Percentiles rank a stretch among this genome's conserved stretches.
phyloP scores from a whole-genome alignment of 495 filamentous ascomycete genomes.

The Aspergillus incahuasiensis region DNA sequence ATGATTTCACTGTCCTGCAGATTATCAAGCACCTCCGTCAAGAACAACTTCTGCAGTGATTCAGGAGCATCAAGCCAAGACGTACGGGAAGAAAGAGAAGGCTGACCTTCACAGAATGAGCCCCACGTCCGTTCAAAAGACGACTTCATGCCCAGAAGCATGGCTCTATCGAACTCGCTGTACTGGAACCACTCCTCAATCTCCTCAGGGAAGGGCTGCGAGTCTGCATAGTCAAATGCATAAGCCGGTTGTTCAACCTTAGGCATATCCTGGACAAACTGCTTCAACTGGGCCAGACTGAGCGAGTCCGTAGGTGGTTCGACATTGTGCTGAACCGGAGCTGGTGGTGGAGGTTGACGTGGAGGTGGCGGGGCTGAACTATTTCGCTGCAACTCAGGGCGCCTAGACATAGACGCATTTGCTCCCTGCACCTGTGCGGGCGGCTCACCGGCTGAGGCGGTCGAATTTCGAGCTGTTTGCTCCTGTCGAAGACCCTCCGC shows the following conservation, averaged over 20 bases:
- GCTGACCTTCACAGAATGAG: slow-evolving; percentile 36
- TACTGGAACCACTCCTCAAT: slow-evolving; percentile 97
- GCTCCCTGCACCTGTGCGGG: slow-evolving; percentile 16
- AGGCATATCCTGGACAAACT: slow-evolving; percentile 77
- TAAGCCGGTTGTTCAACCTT: slow-evolving; percentile 78
- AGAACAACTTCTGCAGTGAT: slow-evolving; percentile 41
- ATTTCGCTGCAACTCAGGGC: slow-evolving; percentile 56
- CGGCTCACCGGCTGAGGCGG: slow-evolving; percentile 2
- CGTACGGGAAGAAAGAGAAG: slow-evolving; percentile 27
- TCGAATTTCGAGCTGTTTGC: slow-evolving; percentile 23
- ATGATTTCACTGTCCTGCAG: slow-evolving; percentile 48
- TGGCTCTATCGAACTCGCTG: slow-evolving; percentile 65
- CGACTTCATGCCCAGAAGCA: slow-evolving; percentile 62
- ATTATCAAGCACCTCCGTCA: slow-evolving; percentile 35
- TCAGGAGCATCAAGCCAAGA: slow-evolving; percentile 51
- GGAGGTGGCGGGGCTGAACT: slow-evolving; percentile 53
- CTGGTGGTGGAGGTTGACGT: slow-evolving; percentile 55
- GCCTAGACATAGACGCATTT: slow-evolving; percentile 26
- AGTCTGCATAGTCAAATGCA: slow-evolving; percentile 86
- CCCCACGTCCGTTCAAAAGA: slow-evolving; percentile 66
- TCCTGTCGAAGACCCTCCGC: slow-evolving; percentile 46
- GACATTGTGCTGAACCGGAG: slow-evolving; percentile 40
- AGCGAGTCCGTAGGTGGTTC: slow-evolving; percentile 65
- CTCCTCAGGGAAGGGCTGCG: slow-evolving; percentile 75
- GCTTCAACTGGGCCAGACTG: slow-evolving; percentile 73